Base-by-base conservation (phyloP, 495 filamentous ascomycete species). In the Friedmanniomyces endolithicus region DNA sequence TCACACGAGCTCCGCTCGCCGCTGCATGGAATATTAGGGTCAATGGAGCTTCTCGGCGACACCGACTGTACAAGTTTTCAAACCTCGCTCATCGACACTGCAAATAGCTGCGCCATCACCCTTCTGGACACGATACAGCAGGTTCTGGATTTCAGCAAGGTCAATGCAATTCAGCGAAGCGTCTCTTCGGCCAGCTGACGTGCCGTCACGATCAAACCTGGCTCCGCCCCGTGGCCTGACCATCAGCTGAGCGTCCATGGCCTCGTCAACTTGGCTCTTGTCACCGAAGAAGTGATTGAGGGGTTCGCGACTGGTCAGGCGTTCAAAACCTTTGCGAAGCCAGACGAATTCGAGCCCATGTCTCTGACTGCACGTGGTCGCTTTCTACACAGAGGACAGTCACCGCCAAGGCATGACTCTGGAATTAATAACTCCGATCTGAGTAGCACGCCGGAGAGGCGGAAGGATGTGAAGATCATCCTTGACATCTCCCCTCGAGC, bases 51-150 rank as follows among this genome's bases (percentile, higher is more conserved):
- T 27, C 47, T 69, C 14, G 48, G 50, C 17, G 65, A 64, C 27
- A 67, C 63, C 7, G 40, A 37, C 0, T 46, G 52, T 8, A 52
- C 57, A 33, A 39, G 48, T 8, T 65, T 53, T 27, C 66, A 68
- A 47, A n/a, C 23, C 1, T 43, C 29, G 1, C 52, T 64, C 35
- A 58, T 69, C 22, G 41, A 31, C 16, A 59, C 58, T 16, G 57
- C 62, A 19, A 45, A 31, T 0, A 58, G 55, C 9, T 69, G 65
- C 37, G 65, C 56, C 0, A 56, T 53, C 16, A 67, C 60, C 6
- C 60, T 68, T 11, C 58, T 67, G 8, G 67, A 69, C 52, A 67
- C 60, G 4, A 45, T 67, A 1, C 43, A 63, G n/a, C 59, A 64
- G 17, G 49, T 67, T 6, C 53, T 67, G 0, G 62, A 67, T 29